phyloP scores from a whole-genome alignment of 192 early-diverging fungal species.

The Nowakowskiella sp. region DNA sequence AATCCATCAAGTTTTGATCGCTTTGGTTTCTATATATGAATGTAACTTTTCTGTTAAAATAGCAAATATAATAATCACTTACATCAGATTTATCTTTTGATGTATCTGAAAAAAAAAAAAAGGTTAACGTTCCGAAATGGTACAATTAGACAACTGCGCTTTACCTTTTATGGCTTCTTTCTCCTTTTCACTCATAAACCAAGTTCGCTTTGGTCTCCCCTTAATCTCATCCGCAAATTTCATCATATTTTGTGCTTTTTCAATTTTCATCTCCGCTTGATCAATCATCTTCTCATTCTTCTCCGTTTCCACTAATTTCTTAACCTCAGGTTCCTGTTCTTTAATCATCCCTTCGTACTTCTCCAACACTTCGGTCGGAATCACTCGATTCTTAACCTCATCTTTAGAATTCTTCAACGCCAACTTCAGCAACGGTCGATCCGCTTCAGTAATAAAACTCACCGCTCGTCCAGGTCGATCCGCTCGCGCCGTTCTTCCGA shows the following conservation, averaged over 20 bases:
- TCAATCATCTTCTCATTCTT: slow-evolving; percentile 70
- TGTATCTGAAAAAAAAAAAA: background rate
- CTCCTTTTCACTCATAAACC: slow-evolving; percentile 84
- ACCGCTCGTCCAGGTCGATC: slow-evolving; percentile 79
- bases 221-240: slow-evolving; percentile 80
- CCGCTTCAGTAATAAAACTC: slow-evolving; percentile 84
- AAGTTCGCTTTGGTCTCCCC: slow-evolving; percentile 79
- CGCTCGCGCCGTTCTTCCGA: slow-evolving; percentile 93
- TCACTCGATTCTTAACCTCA: slow-evolving; percentile 82
- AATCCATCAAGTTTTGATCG: slow-evolving; percentile 35
- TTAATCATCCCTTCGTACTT: slow-evolving; percentile 70
- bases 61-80: background rate
- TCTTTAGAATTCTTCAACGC: slow-evolving; percentile 75
- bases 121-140: slow-evolving; percentile 1
- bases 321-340: slow-evolving; percentile 41
- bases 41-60: background rate
- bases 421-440: slow-evolving; percentile 85
- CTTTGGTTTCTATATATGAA: slow-evolving; percentile 20
- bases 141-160: background rate
- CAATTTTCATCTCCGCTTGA: slow-evolving; percentile 85
- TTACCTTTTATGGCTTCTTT: slow-evolving; percentile 57
- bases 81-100: slow-evolving; percentile 18
- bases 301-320: slow-evolving; percentile 39
- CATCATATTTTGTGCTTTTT: slow-evolving; percentile 78
- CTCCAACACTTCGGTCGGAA: slow-evolving; percentile 66